Percentiles rank a stretch among this genome's conserved stretches.
Evolutionary conservation across 352 stramenopile genomes (phyloP).

Genomic region (Phytophthora palmivora): DNA sequence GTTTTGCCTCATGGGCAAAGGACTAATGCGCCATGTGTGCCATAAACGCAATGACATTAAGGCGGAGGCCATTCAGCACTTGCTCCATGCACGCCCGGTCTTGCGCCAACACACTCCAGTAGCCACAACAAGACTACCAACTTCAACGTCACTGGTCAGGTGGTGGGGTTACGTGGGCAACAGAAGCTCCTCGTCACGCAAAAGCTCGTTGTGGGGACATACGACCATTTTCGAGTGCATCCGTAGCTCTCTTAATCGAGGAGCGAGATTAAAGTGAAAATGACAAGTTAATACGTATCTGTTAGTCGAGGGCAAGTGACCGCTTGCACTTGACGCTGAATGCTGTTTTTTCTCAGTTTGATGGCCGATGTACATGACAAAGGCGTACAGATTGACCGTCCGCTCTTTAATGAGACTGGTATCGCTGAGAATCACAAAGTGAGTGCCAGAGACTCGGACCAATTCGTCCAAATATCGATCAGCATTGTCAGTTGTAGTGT

Average conservation of each 20-base stretch:
- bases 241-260: slow-evolving; percentile 11
- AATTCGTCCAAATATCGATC: slow-evolving; percentile 26
- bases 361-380: slow-evolving; percentile 68
- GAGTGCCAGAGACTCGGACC: slow-evolving; percentile 43
- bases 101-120: not conserved
- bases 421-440: slow-evolving; percentile 51
- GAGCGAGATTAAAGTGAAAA: slow-evolving; percentile 17
- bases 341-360: slow-evolving; percentile 42
- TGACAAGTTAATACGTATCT: not conserved
- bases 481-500: slow-evolving; percentile 39
- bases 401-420: slow-evolving; percentile 56
- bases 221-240: not conserved
- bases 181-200: too few species aligned
- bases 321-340: slow-evolving; percentile 29
- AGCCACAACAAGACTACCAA: slow-evolving; percentile 12
- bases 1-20: slow-evolving; percentile 3
- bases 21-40: slow-evolving; percentile 1
- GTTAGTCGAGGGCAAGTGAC: slow-evolving; percentile 7
- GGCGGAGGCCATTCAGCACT: not conserved
- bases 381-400: slow-evolving; percentile 56
- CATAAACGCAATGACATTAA: not conserved
- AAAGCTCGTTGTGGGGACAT: not conserved
- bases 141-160: slow-evolving; percentile 17
- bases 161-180: too few species aligned
- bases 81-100: not conserved